These are phyloP conservation scores for Vaccinium myrtillus DNA, from an alignment of 148 eudicot genomes.

Conservation along the genomic window DNA sequence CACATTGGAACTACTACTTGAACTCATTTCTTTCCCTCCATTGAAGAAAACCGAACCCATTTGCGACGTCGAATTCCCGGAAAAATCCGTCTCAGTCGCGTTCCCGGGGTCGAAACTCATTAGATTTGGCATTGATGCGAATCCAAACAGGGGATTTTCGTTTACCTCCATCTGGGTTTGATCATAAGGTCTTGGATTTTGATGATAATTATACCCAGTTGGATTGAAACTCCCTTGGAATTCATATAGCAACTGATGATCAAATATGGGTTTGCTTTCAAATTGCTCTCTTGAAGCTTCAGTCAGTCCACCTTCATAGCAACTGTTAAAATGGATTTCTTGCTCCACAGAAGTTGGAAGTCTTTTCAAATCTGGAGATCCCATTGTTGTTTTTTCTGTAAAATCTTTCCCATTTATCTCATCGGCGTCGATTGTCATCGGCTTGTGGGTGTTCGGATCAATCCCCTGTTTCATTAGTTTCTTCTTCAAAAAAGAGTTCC, in stretches of 20 bases:
- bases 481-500: conserved; percentile 84
- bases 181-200: conserved; percentile 9
- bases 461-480: conserved; percentile 77
- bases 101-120: conserved; percentile 25
- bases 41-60: conserved; percentile 36
- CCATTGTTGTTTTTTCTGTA: conserved; percentile 20
- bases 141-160: conserved; percentile 27
- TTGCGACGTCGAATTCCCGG: conserved; percentile 34
- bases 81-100: conserved; percentile 23
- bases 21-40: conserved; percentile 47
- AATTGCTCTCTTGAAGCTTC: conserved; percentile 21
- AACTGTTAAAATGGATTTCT: conserved; percentile 17
- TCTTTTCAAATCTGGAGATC: not conserved
- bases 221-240: conserved; percentile 35
- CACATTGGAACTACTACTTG: conserved; percentile 47
- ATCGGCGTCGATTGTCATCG: conserved; percentile 24
- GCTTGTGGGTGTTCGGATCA: conserved; percentile 82
- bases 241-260: conserved; percentile 35
- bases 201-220: conserved; percentile 24
- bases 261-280: conserved; percentile 28
- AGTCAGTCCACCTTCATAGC: conserved; percentile 7
- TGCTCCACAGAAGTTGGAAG: conserved; percentile 28
- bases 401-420: conserved; percentile 11
- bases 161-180: conserved; percentile 9
- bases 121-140: conserved; percentile 37